Evolutionary conservation across 208 protist species (phyloP), one percentile per base, ranked within the genome.

Genomic region (Porcisia hertigi): DNA sequence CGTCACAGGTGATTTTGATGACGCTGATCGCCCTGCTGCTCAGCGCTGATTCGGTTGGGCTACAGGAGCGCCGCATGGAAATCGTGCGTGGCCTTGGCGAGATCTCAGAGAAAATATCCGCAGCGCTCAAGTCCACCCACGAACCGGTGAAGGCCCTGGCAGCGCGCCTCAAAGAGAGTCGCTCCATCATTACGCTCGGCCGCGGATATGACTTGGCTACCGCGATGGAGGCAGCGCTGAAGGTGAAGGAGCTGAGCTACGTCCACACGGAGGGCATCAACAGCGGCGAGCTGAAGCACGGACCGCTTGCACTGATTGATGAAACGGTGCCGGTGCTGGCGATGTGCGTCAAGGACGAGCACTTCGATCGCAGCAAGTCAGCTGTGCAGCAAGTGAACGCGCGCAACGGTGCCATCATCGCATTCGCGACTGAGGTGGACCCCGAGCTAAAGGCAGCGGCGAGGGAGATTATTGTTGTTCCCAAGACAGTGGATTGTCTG

Each of bases 171-270:
- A 79, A 92, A 39, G 72, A 90, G 20, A 69, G 52, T 9, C 66
- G 69, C 34, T 92, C 86, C 18, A 47, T 98, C 30, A 73, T 99
- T 30, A 80, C 99, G 41, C 77, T 98, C 39, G 97, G 97, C 4
- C 89, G 97, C 23, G 98, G 97, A 20, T 98, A 97, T 77, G 89
- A 98, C 72, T 96, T 96, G 76, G 85, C 96, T 23, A 98, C 96
- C 5, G 92, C 90, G 43, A 75, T 98, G 53, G 98, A 99, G 86
- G 97, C 95, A 20, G 92, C 97, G 23, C 86, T 99, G 43, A 99
- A 99, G 81, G 88, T 99, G 70, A 99, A 99, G 84, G 98, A 99
- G 87, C 82, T 99, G 55, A 96, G 90, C 16, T 99, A 99, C 88
- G 92, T 99, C 30, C 98, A 99, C 82, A 95, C 97, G 7, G 99